A percentile compares a stretch with the other conserved stretches of the same genome.
phyloP scores from a whole-genome alignment of 179 eudicot species.

The Actinidia chinensis region DNA sequence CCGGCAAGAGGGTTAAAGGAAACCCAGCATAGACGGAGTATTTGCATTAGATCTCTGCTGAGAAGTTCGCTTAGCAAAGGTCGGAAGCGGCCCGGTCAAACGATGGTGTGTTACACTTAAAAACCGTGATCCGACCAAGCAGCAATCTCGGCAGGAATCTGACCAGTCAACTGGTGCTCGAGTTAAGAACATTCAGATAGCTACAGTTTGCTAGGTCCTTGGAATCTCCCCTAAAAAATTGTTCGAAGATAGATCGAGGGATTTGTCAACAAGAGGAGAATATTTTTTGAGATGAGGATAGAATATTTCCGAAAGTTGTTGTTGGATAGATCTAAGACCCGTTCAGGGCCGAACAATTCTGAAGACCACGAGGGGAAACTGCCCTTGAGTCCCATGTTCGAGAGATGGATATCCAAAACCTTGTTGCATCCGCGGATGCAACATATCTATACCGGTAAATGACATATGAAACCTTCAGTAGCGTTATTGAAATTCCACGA shows the following conservation, averaged over 20 bases:
- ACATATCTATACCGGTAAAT: slow-evolving; percentile 72
- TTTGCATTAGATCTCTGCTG: slow-evolving; percentile 46
- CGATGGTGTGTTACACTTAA: slow-evolving; percentile 60
- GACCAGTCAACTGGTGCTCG: slow-evolving; percentile 65
- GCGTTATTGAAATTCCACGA: slow-evolving; percentile 63
- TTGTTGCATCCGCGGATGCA: slow-evolving; percentile 73
- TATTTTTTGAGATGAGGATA: slow-evolving; percentile 40
- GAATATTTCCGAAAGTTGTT: slow-evolving; percentile 65
- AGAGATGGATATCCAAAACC: slow-evolving; percentile 59
- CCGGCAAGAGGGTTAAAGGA: slow-evolving; percentile 47
- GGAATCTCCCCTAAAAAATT: slow-evolving; percentile 70
- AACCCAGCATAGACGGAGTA: slow-evolving; percentile 68
- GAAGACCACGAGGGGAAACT: slow-evolving; percentile 59
- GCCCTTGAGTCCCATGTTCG: slow-evolving; percentile 69
- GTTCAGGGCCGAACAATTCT: slow-evolving; percentile 56
- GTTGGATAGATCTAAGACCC: slow-evolving; percentile 67
- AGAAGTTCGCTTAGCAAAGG: slow-evolving; percentile 19
- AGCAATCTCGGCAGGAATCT: slow-evolving; percentile 55
- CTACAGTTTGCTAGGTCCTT: slow-evolving; percentile 46
- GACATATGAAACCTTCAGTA: slow-evolving; percentile 71
- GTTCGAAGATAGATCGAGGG: slow-evolving; percentile 72
- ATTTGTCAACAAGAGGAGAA: slow-evolving; percentile 38
- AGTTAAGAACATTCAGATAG: slow-evolving; percentile 60
- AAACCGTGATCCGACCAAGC: slow-evolving; percentile 55
- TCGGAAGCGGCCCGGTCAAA: slow-evolving; percentile 60